phyloP scores from a whole-genome alignment of 2,329 filamentous ascomycete genomes.

The Metarhizium brunneum region DNA sequence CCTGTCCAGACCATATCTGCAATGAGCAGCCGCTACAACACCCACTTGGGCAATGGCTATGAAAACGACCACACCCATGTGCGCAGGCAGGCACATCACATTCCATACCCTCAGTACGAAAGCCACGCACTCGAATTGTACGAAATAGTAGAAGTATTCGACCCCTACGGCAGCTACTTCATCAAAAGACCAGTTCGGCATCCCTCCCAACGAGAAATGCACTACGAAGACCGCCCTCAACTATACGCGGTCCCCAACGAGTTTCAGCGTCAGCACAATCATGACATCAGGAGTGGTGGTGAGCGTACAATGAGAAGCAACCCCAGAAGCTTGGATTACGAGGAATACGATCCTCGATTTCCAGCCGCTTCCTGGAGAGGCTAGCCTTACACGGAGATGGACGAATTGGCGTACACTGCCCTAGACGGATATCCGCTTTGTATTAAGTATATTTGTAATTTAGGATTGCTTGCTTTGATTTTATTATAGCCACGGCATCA shows the following conservation, averaged over 20 bases:
- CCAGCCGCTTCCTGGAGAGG: constrained; percentile 16
- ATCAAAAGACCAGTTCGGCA: constrained; percentile 29
- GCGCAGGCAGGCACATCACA: not conserved
- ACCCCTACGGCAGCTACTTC: constrained; percentile 36
- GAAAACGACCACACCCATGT: not conserved
- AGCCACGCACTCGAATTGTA: constrained; percentile 21
- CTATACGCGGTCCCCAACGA: constrained; percentile 12
- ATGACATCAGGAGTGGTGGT: not conserved
- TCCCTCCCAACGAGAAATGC: not conserved
- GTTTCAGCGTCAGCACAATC: not conserved
- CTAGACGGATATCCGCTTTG: not conserved
- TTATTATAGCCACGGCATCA: not conserved
- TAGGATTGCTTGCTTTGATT: not conserved
- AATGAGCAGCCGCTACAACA: not conserved
- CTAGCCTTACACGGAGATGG: not conserved
- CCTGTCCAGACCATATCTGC: not conserved
- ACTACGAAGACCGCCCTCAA: constrained; percentile 12
- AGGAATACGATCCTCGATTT: constrained; percentile 36
- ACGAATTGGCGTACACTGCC: not conserved
- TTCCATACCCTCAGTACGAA: not conserved
- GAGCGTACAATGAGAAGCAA: not conserved
- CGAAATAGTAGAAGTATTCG: constrained; percentile 36
- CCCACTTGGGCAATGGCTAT: not conserved
- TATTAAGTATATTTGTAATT: not conserved
- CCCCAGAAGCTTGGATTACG: constrained; percentile 16